Percentiles rank a stretch among this genome's conserved stretches.
Evolutionary conservation across 2,329 filamentous ascomycete species (phyloP).

Genomic region (Penicillium decumbens): DNA sequence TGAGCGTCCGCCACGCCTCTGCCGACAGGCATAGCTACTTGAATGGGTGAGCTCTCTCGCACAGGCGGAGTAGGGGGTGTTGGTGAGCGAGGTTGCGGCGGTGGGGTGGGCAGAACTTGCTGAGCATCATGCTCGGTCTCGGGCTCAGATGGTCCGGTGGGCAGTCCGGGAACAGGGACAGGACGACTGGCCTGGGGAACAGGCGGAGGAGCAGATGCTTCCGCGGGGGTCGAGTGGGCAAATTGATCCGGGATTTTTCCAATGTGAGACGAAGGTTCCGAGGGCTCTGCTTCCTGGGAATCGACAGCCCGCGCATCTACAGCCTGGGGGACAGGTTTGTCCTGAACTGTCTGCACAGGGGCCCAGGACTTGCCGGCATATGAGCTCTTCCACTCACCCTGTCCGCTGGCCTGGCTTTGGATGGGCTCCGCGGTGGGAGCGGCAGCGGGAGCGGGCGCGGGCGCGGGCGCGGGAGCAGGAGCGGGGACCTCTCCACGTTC

Average conservation of each 20-base stretch:
- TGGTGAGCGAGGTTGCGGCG: slow-evolving; percentile 45
- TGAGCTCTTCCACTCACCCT: slow-evolving; percentile 79
- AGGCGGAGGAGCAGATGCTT: slow-evolving; percentile 51
- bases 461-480: slow-evolving; percentile 38
- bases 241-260: slow-evolving; percentile 77
- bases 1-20: slow-evolving; percentile 51
- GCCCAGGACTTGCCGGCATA: slow-evolving; percentile 89
- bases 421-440: slow-evolving; percentile 48
- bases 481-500: slow-evolving; percentile 57
- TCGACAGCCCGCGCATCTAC: slow-evolving; percentile 55
- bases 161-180: slow-evolving; percentile 73
- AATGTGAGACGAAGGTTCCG: slow-evolving; percentile 60
- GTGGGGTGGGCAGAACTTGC: slow-evolving; percentile 36
- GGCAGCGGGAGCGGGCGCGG: slow-evolving; percentile 45
- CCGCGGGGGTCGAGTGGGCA: slow-evolving; percentile 50
- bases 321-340: slow-evolving; percentile 60
- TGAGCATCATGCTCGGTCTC: slow-evolving; percentile 41
- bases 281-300: slow-evolving; percentile 45
- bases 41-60: slow-evolving; percentile 68
- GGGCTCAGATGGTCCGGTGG: slow-evolving; percentile 53
- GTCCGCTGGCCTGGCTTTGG: slow-evolving; percentile 66
- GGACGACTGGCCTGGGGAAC: slow-evolving; percentile 64
- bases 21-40: slow-evolving; percentile 77
- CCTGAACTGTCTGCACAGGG: slow-evolving; percentile 68
- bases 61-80: slow-evolving; percentile 48